A percentile compares a stretch with the other conserved stretches of the same genome.
Evolutionary conservation across 2,329 filamentous ascomycete genomes (phyloP).

Genomic region (Claviceps digitariae): DNA sequence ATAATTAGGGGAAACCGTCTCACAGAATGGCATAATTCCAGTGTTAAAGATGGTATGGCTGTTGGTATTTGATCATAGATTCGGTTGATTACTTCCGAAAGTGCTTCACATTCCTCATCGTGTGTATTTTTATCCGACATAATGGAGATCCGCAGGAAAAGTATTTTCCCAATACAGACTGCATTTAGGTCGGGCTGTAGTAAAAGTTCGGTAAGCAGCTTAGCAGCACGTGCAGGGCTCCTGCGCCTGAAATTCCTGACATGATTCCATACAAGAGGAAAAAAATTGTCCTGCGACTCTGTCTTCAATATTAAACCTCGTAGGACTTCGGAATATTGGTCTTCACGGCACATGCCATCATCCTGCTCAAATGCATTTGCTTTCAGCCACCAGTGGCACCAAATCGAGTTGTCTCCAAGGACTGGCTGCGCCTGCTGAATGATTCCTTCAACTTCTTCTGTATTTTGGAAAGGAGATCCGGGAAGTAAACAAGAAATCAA

Average conservation of each 20-base stretch:
- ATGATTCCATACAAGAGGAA: conserved; percentile 54
- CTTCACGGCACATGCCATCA: conserved; percentile 20
- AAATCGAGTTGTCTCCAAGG: conserved; percentile 48
- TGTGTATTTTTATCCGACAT: conserved; percentile 32
- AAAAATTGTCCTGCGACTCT: conserved; percentile 46
- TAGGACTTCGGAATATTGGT: conserved; percentile 39
- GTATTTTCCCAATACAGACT: conserved; percentile 53
- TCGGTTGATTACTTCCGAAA: conserved; percentile 12
- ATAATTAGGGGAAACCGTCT: conserved; percentile 12
- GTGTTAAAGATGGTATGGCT: conserved; percentile 43
- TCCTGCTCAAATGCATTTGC: conserved; percentile 37
- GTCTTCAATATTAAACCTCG: conserved; percentile 46
- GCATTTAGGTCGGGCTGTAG: conserved; percentile 37
- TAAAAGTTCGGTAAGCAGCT: conserved; percentile 51
- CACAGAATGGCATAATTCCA: conserved; percentile 55
- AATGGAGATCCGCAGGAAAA: conserved; percentile 58
- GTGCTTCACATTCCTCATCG: conserved; percentile 10
- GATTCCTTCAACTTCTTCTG: conserved; percentile 40
- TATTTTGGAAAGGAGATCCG: conserved; percentile 27
- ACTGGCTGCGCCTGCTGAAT: conserved; percentile 49
- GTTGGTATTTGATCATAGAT: conserved; percentile 31
- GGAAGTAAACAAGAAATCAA: conserved; percentile 43
- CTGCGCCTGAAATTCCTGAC: conserved; percentile 49
- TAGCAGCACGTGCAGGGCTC: conserved; percentile 32
- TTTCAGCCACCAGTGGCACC: conserved; percentile 56